Evolutionary conservation across 2,329 filamentous ascomycete species (phyloP).

Genomic region (Hypoxylon sp.): DNA sequence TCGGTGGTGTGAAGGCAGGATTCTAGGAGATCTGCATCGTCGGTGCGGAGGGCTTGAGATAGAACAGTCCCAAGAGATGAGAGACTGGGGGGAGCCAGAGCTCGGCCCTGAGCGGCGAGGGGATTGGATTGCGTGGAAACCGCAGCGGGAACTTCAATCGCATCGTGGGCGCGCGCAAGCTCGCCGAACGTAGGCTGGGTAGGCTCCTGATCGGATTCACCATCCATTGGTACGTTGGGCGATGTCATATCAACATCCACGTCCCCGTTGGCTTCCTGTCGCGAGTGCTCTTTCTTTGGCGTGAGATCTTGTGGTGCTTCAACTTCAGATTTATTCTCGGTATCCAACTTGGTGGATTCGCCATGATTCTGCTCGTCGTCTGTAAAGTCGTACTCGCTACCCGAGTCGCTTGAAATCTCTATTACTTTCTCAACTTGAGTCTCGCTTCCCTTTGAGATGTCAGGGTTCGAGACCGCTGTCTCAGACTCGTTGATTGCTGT

Average conservation of each 20-base stretch:
- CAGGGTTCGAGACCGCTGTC: conserved; percentile 63
- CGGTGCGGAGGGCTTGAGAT: conserved; percentile 90
- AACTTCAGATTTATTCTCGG: conserved; percentile 5
- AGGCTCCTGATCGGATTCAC: conserved; percentile 62
- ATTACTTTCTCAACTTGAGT: conserved; percentile 58
- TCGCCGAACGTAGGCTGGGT: conserved; percentile 85
- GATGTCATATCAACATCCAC: conserved; percentile 50
- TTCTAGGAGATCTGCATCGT: conserved; percentile 90
- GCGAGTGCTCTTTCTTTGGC: conserved; percentile 37
- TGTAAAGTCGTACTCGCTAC: conserved; percentile 59
- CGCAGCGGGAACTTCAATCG: conserved; percentile 80
- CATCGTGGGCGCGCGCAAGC: conserved; percentile 78
- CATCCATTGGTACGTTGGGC: conserved; percentile 48
- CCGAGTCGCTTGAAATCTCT: conserved; percentile 69
- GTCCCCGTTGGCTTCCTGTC: conserved; percentile 47
- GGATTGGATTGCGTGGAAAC: conserved; percentile 59
- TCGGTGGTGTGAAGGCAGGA: conserved; percentile 89
- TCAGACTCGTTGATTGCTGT: conserved; percentile 69
- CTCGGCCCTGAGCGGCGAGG: conserved; percentile 59
- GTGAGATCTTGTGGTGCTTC: conserved; percentile 24
- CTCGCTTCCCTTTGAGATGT: conserved; percentile 55
- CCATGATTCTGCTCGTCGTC: conserved; percentile 57
- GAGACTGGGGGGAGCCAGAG: conserved; percentile 73
- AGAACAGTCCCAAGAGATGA: conserved; percentile 93
- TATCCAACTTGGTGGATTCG: conserved; percentile 36